Conservation (phyloP, 768 basidiomycete genomes). For the Boletus reticulatus region DNA sequence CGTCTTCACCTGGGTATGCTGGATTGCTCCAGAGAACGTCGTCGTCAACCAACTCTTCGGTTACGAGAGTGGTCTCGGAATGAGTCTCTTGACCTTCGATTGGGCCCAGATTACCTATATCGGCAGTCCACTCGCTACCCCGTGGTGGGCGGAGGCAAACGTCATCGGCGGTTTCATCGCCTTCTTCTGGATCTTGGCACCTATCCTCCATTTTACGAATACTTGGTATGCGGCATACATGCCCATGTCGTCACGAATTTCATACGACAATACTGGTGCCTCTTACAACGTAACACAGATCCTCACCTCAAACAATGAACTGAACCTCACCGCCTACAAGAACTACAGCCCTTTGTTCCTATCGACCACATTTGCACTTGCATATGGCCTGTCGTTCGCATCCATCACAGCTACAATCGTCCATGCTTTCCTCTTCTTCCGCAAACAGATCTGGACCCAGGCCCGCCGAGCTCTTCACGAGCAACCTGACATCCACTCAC, state of each 20-base stretch:
- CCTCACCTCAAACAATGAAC: conserved; percentile 30
- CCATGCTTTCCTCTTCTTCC: conserved; percentile 51
- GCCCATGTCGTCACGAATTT: conserved; percentile 40
- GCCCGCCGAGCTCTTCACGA: conserved; percentile 50
- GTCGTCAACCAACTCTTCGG: conserved; percentile 78
- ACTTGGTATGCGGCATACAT: conserved; percentile 38
- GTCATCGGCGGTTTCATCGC: conserved; percentile 35
- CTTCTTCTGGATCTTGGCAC: conserved; percentile 33
- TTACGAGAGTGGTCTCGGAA: conserved; percentile 52
- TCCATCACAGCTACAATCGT: conserved; percentile 39
- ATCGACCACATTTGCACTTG: conserved; percentile 50
- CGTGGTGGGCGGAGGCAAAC: conserved; percentile 42
- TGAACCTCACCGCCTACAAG: conserved; percentile 35
- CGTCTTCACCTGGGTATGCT: conserved; percentile 59
- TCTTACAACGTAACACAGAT: conserved; percentile 40
- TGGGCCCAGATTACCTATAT: conserved; percentile 75
- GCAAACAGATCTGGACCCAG: conserved; percentile 54
- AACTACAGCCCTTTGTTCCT: conserved; percentile 42
- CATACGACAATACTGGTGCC: conserved; percentile 43
- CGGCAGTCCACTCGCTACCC: conserved; percentile 33
- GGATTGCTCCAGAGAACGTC: conserved; percentile 72
- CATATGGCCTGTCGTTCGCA: conserved; percentile 49
- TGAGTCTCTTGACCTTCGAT: conserved; percentile 79
- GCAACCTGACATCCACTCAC: conserved; percentile 58
- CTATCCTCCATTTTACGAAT: conserved; percentile 34